A percentile compares a stretch with the other conserved stretches of the same genome.
These are phyloP conservation scores for Xerocomus nothofagi DNA, from an alignment of 1,284 basidiomycete species.

Conservation along the genomic window DNA sequence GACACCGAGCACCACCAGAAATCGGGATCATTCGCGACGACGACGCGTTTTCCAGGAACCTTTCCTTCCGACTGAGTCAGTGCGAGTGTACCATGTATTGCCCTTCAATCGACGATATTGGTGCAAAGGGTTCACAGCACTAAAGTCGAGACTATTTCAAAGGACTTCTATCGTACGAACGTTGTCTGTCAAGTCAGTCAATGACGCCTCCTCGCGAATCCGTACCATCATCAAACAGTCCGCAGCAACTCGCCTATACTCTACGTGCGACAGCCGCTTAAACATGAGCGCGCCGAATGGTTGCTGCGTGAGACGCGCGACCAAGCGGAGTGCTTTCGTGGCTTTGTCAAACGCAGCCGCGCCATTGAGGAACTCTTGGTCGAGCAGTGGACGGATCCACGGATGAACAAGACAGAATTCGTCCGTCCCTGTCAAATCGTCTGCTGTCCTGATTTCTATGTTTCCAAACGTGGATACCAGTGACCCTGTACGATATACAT, in stretches of 20 bases:
- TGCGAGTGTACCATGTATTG: too few relatives aligned
- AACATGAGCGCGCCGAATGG: slow-evolving; percentile 12
- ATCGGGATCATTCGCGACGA: too few relatives aligned
- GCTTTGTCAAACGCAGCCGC: neutral
- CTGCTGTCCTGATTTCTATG: slow-evolving; percentile 5
- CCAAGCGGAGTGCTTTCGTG: neutral
- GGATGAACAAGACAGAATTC: slow-evolving; percentile 9
- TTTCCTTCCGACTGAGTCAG: too few relatives aligned
- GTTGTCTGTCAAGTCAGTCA: neutral
- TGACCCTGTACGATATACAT: neutral
- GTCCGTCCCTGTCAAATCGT: neutral
- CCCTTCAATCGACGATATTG: too few relatives aligned
- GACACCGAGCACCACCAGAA: too few relatives aligned
- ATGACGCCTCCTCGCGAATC: neutral
- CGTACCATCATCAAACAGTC: neutral
- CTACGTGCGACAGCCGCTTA: neutral
- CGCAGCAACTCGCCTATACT: slow-evolving; percentile 10
- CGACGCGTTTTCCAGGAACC: too few relatives aligned
- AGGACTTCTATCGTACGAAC: slow-evolving; percentile 11
- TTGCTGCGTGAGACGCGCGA: slow-evolving; percentile 1
- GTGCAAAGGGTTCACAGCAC: too few relatives aligned
- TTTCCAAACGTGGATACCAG: neutral
- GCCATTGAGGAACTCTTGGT: neutral
- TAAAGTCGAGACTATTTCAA: too few relatives aligned
- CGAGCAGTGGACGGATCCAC: slow-evolving; percentile 9